Evolutionary conservation across 352 stramenopile genomes (phyloP).

Genomic region (Phytophthora nicotianae): DNA sequence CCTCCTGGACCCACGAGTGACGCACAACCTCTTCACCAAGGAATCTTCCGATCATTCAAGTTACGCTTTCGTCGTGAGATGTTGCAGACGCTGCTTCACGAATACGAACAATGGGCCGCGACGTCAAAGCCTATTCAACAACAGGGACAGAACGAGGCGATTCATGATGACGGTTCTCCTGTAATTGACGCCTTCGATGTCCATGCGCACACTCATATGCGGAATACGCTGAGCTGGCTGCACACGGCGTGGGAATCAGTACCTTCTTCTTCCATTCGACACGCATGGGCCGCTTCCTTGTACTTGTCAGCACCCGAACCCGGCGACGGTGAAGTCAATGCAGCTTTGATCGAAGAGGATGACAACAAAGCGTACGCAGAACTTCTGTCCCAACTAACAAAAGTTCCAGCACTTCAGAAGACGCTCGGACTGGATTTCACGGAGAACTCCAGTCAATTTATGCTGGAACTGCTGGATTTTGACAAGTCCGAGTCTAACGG

Average conservation of each 20-base stretch:
- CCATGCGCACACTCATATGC: slow-evolving; percentile 48
- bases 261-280: slow-evolving; percentile 37
- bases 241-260: slow-evolving; percentile 52
- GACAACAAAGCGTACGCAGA: slow-evolving; percentile 32
- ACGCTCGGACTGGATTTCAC: slow-evolving; percentile 44
- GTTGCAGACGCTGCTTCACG: slow-evolving; percentile 49
- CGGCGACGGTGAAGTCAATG: slow-evolving; percentile 26
- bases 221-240: slow-evolving; percentile 51
- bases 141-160: slow-evolving; percentile 2
- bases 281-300: slow-evolving; percentile 45
- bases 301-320: slow-evolving; percentile 42
- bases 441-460: slow-evolving; percentile 33
- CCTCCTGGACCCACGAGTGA: slow-evolving; percentile 46
- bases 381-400: slow-evolving; percentile 28
- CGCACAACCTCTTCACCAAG: slow-evolving; percentile 65
- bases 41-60: slow-evolving; percentile 64
- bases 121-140: slow-evolving; percentile 14
- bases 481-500: slow-evolving; percentile 42
- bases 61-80: slow-evolving; percentile 64
- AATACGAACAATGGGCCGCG: slow-evolving; percentile 30
- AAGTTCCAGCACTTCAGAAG: slow-evolving; percentile 33
- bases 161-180: slow-evolving; percentile 7
- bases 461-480: slow-evolving; percentile 46
- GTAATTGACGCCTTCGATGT: slow-evolving; percentile 43
- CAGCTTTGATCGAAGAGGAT: slow-evolving; percentile 23